Base-by-base conservation (phyloP, 2,329 filamentous ascomycete species). In the Beauveria sp. region DNA sequence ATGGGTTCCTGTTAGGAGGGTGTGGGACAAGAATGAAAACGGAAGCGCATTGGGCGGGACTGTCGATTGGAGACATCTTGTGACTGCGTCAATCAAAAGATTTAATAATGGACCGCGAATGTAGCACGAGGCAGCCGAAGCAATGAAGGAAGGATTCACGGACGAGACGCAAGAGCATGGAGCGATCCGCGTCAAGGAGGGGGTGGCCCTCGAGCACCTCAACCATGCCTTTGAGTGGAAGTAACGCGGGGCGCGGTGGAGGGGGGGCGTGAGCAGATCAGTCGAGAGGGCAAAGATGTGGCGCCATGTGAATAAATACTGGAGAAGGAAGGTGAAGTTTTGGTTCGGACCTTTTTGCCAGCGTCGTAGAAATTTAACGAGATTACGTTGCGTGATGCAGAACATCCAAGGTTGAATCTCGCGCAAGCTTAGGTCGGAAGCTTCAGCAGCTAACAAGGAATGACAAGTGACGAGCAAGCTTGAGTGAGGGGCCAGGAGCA, bases 201-300 rank as follows among this genome's bases (percentile, higher is more conserved):
- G 49, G 24, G 57, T 59, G 47, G 7, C 12, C 38, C 20, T 52
- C 3, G 47, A 34, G 30, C 10, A 30, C 24, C 34, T 24, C 46
- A 34, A n/a, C 30, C 26, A 20, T 16, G 18, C 20, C 5, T 20
- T 18, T 24, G 30, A 42, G 53, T 56, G 53, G 40, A 56, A 42
- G 53, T 46, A 47, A 38, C 42, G 42, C 45, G 54, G 43, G 43
- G 43, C 43, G 43, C 9, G 28, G 45, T 38, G 43, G 54, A 24
- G 46, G 34, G 34, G 38, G 52, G 57, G 57, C 18, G 57, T 58
- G 47, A 30, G 24, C 26, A 45, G 47, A 52, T 52, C 55, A 47
- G 55, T 26, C 28, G 14, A 58, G 34, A 58, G 45, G 34, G 56
- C 34, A 43, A 49, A 50, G 56, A 51, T 58, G 55, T 49, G 45